phyloP scores from a whole-genome alignment of 495 filamentous ascomycete species.

The Oidiodendron maius region DNA sequence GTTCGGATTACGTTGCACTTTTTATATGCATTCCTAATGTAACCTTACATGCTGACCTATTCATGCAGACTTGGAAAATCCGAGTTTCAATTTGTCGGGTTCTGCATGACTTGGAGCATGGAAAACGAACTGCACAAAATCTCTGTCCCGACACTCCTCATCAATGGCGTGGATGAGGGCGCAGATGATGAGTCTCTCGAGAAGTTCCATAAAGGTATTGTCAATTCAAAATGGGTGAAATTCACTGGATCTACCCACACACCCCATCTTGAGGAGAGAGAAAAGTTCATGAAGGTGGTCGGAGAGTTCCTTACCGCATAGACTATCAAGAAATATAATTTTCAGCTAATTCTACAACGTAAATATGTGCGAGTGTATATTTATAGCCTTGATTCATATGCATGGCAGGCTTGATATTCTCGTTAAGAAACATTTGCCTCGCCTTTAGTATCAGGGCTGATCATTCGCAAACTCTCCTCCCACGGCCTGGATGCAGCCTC shows the following conservation, averaged over 20 bases:
- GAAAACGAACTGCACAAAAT: constrained; percentile 28
- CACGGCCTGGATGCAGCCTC: too few species aligned
- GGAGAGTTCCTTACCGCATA: constrained; percentile 13
- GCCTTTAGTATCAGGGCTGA: too few species aligned
- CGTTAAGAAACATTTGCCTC: too few species aligned
- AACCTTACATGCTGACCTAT: too few species aligned
- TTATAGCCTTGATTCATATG: too few species aligned
- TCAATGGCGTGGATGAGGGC: constrained; percentile 45
- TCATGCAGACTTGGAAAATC: constrained; percentile 36
- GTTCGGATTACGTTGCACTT: neutral
- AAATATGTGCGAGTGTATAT: too few species aligned
- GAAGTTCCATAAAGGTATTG: constrained; percentile 37
- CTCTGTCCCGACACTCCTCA: constrained; percentile 34
- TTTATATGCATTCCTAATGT: neutral
- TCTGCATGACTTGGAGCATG: constrained; percentile 36
- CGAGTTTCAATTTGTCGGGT: constrained; percentile 38
- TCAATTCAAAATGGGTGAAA: constrained; percentile 42
- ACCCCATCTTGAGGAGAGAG: constrained; percentile 36
- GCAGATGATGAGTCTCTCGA: constrained; percentile 35
- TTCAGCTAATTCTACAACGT: too few species aligned
- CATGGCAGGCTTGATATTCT: too few species aligned
- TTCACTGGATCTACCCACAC: constrained; percentile 38
- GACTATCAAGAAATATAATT: too few species aligned
- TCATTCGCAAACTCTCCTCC: too few species aligned
- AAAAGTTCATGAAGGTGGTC: constrained; percentile 26